A percentile compares a stretch with the other conserved stretches of the same genome.
These are phyloP conservation scores for Picochlorum sp. DNA, from an alignment of 139 green algal genomes.

Conservation along the genomic window DNA sequence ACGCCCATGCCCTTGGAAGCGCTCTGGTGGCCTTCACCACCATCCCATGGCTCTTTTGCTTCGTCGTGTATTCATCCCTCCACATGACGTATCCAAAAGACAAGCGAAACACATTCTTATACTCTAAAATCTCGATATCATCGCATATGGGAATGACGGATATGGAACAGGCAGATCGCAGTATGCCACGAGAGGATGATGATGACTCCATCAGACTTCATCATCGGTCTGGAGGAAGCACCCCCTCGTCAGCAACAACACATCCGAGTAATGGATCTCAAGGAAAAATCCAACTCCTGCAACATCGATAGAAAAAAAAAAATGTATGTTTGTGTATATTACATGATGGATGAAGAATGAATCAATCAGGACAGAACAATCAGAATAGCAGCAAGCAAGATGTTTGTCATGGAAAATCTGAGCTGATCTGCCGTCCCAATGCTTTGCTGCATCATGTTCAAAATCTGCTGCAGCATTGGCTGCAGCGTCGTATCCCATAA, in stretches of 20 bases:
- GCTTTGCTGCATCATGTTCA: constrained; percentile 8
- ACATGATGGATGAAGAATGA: neutral
- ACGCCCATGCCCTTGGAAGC: constrained; percentile 26
- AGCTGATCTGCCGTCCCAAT: constrained; percentile 10
- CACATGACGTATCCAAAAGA: constrained; percentile 43
- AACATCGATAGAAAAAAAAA: too few relatives aligned
- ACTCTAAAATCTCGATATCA: constrained; percentile 10
- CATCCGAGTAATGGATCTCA: too few relatives aligned
- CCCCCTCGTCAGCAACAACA: too few relatives aligned
- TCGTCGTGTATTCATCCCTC: constrained; percentile 38
- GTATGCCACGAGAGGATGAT: neutral
- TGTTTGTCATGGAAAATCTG: constrained; percentile 3
- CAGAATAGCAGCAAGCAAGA: constrained; percentile 1
- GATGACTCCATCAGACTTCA: neutral
- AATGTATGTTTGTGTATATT: too few relatives aligned
- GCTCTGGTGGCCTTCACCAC: constrained; percentile 28
- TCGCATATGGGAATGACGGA: constrained; percentile 3
- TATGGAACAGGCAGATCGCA: neutral
- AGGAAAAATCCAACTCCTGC: too few relatives aligned
- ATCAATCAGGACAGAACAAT: neutral
- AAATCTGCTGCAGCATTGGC: constrained; percentile 3
- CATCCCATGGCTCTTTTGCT: constrained; percentile 33
- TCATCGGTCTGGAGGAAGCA: too few relatives aligned
- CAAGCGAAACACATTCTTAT: constrained; percentile 5
- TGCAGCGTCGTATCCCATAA: neutral